Conservation (phyloP, 2,329 filamentous ascomycete species). For the Talaromyces sp. region DNA sequence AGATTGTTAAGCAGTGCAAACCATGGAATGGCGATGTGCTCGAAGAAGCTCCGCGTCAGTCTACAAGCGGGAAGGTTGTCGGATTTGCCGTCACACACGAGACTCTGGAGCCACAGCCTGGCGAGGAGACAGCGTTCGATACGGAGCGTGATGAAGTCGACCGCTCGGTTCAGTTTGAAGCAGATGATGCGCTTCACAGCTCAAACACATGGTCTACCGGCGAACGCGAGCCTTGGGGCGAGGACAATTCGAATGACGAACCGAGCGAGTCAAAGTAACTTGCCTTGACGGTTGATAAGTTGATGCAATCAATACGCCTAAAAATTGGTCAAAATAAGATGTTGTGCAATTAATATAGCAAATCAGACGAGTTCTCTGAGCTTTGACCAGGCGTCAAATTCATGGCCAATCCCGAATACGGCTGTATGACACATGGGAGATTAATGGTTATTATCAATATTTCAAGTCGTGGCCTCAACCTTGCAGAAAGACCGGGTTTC, state of each 20-base stretch:
- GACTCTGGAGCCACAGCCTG: slow-evolving; percentile 10
- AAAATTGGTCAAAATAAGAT: not conserved
- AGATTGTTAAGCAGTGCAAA: slow-evolving; percentile 74
- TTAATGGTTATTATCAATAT: not conserved
- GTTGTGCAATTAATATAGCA: not conserved
- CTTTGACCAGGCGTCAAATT: not conserved
- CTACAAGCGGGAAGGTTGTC: slow-evolving; percentile 35
- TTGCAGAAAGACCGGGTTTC: not conserved
- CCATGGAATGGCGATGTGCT: slow-evolving; percentile 91
- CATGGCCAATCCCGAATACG: not conserved
- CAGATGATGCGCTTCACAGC: slow-evolving; percentile 29
- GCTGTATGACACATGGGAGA: not conserved
- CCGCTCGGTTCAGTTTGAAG: slow-evolving; percentile 17
- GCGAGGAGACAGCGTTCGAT: slow-evolving; percentile 8
- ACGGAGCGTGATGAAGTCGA: slow-evolving; percentile 16
- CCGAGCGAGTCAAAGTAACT: not conserved
- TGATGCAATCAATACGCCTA: not conserved
- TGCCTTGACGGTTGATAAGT: not conserved
- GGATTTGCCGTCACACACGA: slow-evolving; percentile 32
- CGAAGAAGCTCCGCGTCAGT: slow-evolving; percentile 30
- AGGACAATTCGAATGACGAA: not conserved
- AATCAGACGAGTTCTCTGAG: not conserved
- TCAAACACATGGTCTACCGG: slow-evolving; percentile 34
- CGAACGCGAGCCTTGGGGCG: slow-evolving; percentile 15
- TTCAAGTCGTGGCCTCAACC: not conserved